These are phyloP conservation scores for Eucommia ulmoides DNA, from an alignment of 257 asterid species.

Conservation along the genomic window DNA sequence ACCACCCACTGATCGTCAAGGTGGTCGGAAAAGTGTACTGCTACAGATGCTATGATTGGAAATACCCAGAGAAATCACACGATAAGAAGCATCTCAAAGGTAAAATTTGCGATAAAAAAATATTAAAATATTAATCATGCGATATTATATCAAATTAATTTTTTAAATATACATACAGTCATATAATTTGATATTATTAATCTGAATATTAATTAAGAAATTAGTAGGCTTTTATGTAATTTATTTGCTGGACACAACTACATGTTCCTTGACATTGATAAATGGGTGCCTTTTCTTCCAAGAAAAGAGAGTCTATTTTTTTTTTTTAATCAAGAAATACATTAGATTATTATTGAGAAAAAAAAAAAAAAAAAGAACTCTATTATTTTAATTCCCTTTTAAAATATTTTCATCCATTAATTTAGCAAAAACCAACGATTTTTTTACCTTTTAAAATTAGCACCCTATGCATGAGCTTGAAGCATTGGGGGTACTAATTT, in stretches of 20 bases:
- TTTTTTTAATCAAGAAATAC: background rate
- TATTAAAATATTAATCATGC: background rate
- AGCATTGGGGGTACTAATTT: too few species aligned
- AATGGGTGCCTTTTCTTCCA: background rate
- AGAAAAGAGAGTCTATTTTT: background rate
- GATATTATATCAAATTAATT: background rate
- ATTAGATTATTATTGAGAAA: background rate
- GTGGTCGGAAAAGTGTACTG: constrained; percentile 20
- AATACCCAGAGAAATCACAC: constrained; percentile 14
- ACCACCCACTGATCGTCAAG: constrained; percentile 11
- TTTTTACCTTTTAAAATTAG: too few species aligned
- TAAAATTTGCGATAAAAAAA: background rate
- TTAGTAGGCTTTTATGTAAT: background rate
- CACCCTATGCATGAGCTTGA: background rate
- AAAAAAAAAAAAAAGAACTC: too few species aligned
- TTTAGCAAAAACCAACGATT: background rate
- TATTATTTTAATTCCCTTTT: too few species aligned
- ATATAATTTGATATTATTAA: background rate
- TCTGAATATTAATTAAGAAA: background rate
- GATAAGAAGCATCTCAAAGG: constrained; percentile 19
- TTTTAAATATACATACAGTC: background rate
- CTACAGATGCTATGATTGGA: constrained; percentile 15
- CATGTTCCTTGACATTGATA: too few species aligned
- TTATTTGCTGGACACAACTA: background rate
- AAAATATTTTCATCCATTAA: background rate